Evolutionary conservation across 2,329 filamentous ascomycete genomes (phyloP).

Genomic region (Hypoxylon sp.): DNA sequence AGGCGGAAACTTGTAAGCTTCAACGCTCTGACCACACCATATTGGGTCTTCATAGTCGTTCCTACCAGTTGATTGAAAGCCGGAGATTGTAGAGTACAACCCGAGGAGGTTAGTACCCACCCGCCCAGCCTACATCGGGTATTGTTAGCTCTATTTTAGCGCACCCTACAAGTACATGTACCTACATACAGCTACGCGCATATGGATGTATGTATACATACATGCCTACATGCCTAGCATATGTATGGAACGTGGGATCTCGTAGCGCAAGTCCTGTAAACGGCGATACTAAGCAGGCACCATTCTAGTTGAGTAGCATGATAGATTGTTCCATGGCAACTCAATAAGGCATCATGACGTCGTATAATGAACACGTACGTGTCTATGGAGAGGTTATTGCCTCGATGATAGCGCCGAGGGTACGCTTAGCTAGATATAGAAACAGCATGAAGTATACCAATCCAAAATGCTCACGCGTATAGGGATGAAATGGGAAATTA

Average conservation of each 20-base stretch:
- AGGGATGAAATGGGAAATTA: constrained; percentile 6
- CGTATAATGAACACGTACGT: constrained; percentile 9
- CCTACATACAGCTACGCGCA: too few relatives aligned
- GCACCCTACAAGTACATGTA: too few relatives aligned
- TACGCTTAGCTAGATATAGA: neutral
- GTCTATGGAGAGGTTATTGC: neutral
- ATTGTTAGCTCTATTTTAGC: too few relatives aligned
- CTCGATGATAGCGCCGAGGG: neutral
- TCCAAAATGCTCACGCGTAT: constrained; percentile 6
- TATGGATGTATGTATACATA: too few relatives aligned
- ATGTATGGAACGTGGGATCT: too few relatives aligned
- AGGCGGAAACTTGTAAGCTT: constrained; percentile 23
- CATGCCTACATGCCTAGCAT: too few relatives aligned
- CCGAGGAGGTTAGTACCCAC: too few relatives aligned
- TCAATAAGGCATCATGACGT: constrained; percentile 16
- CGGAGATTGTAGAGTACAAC: too few relatives aligned
- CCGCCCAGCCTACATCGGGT: too few relatives aligned
- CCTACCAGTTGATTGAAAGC: too few relatives aligned
- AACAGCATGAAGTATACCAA: neutral
- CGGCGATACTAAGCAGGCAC: too few relatives aligned
- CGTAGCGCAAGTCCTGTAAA: too few relatives aligned
- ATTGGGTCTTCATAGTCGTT: neutral
- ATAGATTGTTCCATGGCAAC: constrained; percentile 8
- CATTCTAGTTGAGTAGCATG: neutral
- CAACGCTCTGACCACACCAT: constrained; percentile 25